Evolutionary conservation across 352 stramenopile species (phyloP).

Genomic region (Phytophthora pluvialis): DNA sequence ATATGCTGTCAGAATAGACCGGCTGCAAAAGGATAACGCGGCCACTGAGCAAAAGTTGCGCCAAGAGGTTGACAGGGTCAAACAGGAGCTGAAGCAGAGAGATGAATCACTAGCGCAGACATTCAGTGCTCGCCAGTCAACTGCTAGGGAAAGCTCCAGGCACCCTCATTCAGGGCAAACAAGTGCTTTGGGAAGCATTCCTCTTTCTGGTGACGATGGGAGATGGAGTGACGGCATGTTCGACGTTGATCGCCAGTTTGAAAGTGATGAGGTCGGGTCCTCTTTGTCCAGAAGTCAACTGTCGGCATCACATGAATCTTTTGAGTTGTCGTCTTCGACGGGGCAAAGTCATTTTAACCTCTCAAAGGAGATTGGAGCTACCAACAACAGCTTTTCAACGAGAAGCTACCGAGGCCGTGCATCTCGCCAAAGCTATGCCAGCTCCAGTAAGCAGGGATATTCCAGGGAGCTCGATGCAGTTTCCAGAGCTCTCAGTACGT

Average conservation of each 20-base stretch:
- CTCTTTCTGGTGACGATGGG: conserved; percentile 25
- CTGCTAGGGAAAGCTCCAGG: conserved; percentile 1
- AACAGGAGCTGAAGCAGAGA: conserved; percentile 51
- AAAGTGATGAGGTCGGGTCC: conserved; percentile 41
- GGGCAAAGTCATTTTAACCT: conserved; percentile 24
- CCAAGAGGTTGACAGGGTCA: conserved; percentile 62
- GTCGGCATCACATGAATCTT: conserved; percentile 42
- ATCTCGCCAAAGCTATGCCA: conserved; percentile 11
- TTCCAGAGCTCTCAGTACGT: conserved; percentile 26
- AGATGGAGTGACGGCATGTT: conserved; percentile 36
- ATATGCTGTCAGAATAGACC: conserved; percentile 54
- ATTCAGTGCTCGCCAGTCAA: conserved; percentile 27
- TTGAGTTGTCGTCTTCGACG: conserved; percentile 23
- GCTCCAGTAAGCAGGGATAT: conserved; percentile 19
- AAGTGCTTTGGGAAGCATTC: conserved; percentile 28
- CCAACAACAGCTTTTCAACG: conserved; percentile 12
- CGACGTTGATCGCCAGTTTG: conserved; percentile 37
- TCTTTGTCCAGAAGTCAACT: conserved; percentile 70
- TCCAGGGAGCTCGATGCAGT: conserved; percentile 29
- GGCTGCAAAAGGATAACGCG: conserved; percentile 59
- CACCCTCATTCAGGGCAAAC: conserved; percentile 12
- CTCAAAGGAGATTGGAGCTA: conserved; percentile 17
- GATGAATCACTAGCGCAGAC: conserved; percentile 24
- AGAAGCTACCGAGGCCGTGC: not conserved
- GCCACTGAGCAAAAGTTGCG: conserved; percentile 49